Evolutionary conservation across 208 protist species (phyloP), one percentile per base, ranked within the genome.

Genomic region (Crithidia fasciculata): DNA sequence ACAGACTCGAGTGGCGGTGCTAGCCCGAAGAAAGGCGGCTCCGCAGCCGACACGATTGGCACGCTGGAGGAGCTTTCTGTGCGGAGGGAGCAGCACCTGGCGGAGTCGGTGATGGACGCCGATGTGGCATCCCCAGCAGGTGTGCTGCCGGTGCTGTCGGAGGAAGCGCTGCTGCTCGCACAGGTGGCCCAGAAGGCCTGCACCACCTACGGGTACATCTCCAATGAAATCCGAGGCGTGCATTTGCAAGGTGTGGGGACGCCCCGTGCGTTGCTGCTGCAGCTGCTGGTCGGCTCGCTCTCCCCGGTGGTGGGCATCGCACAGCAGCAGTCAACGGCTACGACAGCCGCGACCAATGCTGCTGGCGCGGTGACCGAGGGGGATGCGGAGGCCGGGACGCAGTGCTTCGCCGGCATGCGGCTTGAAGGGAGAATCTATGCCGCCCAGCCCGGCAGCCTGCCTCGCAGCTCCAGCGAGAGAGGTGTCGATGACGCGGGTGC

Each of bases 211-310:
- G 91, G 91, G 28, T 91, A 91, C 80, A 78, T 87, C 36, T 84
- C 88, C 8, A 84, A 83, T 16, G 82, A 86, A 60, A 68, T 96
- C 60, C 88, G 88, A 45, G 91, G 91, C n/a, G n/a, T 90, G 39
- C 89, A 93, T 64, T 36, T 86, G 10, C 93, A 91, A 67, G 80
- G 74, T 43, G 69, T 75, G n/a, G 83, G 82, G 57, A 67, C 73
- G 12, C 74, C 89, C 8, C 87, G 91, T 44, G 69, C 79, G 67
- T 56, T 89, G 57, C 59, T 96, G 58, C 81, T 96, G 72, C 78
- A 85, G 69, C 76, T 87, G 69, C 83, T 96, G 19, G 59, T 96
- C 10, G 87, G 82, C 52, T 68, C 77, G 4, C 59, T 80, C 44
- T 72, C 78, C 8, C 85, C 88, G 16, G 63, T 87, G 49, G 84